These are phyloP conservation scores for Boletellus sp. DNA, from an alignment of 768 basidiomycete genomes.

Conservation along the genomic window DNA sequence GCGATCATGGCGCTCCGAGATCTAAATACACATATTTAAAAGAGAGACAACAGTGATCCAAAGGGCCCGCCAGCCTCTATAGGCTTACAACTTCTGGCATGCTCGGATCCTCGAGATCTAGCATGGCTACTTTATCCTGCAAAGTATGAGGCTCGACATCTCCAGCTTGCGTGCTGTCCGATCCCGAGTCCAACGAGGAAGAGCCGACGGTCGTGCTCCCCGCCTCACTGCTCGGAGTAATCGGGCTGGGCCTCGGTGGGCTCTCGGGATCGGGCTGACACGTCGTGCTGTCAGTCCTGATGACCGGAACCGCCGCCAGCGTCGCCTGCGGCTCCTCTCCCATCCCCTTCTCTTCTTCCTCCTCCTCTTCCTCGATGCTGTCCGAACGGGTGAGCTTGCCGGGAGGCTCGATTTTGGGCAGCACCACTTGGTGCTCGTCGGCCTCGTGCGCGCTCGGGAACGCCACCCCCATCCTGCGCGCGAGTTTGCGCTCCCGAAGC, in stretches of 20 bases:
- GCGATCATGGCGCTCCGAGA: neutral
- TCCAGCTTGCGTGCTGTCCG: constrained; percentile 26
- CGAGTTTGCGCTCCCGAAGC: constrained; percentile 32
- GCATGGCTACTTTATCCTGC: constrained; percentile 24
- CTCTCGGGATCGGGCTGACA: constrained; percentile 5
- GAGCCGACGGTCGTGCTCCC: constrained; percentile 23
- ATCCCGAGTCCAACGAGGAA: constrained; percentile 26
- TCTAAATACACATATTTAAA: constrained; percentile 28
- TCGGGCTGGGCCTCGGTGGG: constrained; percentile 2
- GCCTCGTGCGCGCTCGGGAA: constrained; percentile 11
- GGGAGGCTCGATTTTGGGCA: constrained; percentile 22
- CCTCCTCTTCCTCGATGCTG: constrained; percentile 31
- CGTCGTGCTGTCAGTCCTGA: neutral
- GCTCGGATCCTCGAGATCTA: constrained; percentile 26
- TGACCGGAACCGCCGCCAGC: neutral
- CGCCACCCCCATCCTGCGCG: constrained; percentile 29
- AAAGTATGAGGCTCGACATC: constrained; percentile 25
- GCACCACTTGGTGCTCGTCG: constrained; percentile 13
- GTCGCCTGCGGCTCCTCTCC: constrained; percentile 6
- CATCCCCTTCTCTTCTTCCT: constrained; percentile 26
- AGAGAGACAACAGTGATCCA: neutral
- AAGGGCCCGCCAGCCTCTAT: constrained; percentile 2
- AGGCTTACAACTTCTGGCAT: constrained; percentile 14
- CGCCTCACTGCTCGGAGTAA: constrained; percentile 16
- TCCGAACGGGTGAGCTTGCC: constrained; percentile 28